Base-by-base conservation (phyloP, 805 yeast species). In the Nakazawaea ishiwadae region DNA sequence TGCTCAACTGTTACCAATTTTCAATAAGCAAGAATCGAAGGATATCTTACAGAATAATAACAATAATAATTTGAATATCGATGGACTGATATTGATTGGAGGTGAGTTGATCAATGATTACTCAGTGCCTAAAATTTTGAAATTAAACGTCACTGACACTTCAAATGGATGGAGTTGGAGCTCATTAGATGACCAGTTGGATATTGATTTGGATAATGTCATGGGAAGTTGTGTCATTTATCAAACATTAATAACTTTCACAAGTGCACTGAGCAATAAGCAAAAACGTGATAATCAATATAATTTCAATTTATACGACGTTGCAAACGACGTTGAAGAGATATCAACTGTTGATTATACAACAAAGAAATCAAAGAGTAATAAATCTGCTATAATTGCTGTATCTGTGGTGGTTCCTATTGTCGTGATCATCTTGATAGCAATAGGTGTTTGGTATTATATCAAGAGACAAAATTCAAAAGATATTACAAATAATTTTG, bases 1-100 rank as follows among this genome's bases (percentile, higher is more conserved):
- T 31, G 64, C 88, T 0, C 55, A 81, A 45, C 65, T 70, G 4
- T 58, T 84, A 23, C 87, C 91, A 0, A 58, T 79, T 1, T 77
- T 78, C 49, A 49, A 53, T 18, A 44, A 48, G 12, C 28, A 58
- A 3, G 35, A 51, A 8, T 47, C 49, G 12, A 54, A 66, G 19
- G 59, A 70, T 31, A 46, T 53, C 11, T 21, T 32, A 17, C 21
- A 32, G 10, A 8, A 19, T 7, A 8, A 15, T 8, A 11, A 11
- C 11, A 21, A 16, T 9, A 54, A 60, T 17, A 53, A 59, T 31
- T 69, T 66, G 39, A 45, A 49, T 15, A 66, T 71, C 5, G 54
- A 55, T 4, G 59, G 66, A 12, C 68, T 79, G 0, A 53, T 85
- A 8, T 67, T 81, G 34, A 44, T 83, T 11, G 93, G 93, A 4